phyloP scores from a whole-genome alignment of 108 stramenopile genomes.

The Licmophora abbreviata region DNA sequence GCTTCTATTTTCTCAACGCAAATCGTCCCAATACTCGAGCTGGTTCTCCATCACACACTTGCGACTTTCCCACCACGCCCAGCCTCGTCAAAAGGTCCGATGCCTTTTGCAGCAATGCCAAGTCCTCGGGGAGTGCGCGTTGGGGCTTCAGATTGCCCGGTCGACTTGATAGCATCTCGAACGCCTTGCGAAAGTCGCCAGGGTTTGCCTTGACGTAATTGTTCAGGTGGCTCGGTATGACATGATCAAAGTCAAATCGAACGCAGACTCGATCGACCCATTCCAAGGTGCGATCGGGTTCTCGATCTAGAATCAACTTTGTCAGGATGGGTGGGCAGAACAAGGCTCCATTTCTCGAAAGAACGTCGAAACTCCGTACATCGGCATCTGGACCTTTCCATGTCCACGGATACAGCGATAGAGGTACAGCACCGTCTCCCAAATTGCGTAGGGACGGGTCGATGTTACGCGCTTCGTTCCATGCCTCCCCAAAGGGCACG shows the following conservation, averaged over 20 bases:
- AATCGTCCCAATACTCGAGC: slow-evolving; percentile 50
- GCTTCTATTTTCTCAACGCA: too few relatives aligned
- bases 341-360: slow-evolving; percentile 47
- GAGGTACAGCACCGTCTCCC: slow-evolving; percentile 66
- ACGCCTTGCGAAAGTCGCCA: slow-evolving; percentile 72
- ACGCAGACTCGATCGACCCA: slow-evolving; percentile 71
- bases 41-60: slow-evolving; percentile 77
- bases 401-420: slow-evolving; percentile 70
- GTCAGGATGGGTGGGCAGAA: slow-evolving; percentile 91
- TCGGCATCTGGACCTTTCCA: slow-evolving; percentile 63
- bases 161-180: slow-evolving; percentile 56
- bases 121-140: slow-evolving; percentile 65
- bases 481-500: slow-evolving; percentile 32
- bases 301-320: slow-evolving; percentile 83
- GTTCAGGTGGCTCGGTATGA: slow-evolving; percentile 85
- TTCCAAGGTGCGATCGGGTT: slow-evolving; percentile 52
- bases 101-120: slow-evolving; percentile 73
- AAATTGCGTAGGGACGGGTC: slow-evolving; percentile 42
- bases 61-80: slow-evolving; percentile 53
- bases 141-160: slow-evolving; percentile 38
- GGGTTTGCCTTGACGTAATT: slow-evolving; percentile 55
- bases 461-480: slow-evolving; percentile 31
- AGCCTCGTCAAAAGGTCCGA: slow-evolving; percentile 62
- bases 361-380: slow-evolving; percentile 42
- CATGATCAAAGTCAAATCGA: slow-evolving; percentile 74